Evolutionary conservation across 2,329 filamentous ascomycete genomes (phyloP).

Genomic region (Plenodomus lindquistii): DNA sequence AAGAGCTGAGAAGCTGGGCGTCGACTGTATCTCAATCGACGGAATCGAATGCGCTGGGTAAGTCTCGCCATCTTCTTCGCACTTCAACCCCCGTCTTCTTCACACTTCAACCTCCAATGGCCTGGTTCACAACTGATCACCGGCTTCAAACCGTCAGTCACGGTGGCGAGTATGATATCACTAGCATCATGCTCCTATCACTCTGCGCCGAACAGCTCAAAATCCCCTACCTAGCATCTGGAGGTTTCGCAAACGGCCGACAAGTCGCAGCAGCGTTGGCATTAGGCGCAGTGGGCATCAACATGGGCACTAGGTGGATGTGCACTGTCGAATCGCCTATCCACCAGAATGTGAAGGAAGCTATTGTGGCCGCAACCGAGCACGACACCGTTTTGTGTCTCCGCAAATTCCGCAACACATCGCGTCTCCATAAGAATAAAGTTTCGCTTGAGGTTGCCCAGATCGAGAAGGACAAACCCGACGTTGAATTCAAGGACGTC

Average conservation of each 20-base stretch:
- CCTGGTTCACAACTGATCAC: no score
- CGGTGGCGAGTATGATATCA: constrained; percentile 58
- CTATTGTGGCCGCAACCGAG: constrained; percentile 29
- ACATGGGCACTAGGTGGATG: constrained; percentile 38
- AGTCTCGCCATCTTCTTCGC: no score
- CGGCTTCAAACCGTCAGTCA: no score
- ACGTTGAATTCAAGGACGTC: constrained; percentile 32
- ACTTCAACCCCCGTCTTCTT: no score
- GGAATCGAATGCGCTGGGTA: constrained; percentile 36
- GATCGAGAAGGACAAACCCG: constrained; percentile 31
- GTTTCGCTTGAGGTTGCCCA: constrained; percentile 26
- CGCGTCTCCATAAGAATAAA: constrained; percentile 31
- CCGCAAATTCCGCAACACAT: constrained; percentile 32
- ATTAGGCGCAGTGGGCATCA: constrained; percentile 29
- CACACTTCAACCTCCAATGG: no score
- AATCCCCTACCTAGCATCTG: constrained; percentile 32
- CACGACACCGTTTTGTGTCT: constrained; percentile 31
- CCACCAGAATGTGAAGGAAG: constrained; percentile 30
- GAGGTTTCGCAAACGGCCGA: constrained; percentile 32
- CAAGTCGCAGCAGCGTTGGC: constrained; percentile 31
- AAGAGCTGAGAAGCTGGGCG: constrained; percentile 21
- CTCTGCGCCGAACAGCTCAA: constrained; percentile 30
- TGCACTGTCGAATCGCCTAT: constrained; percentile 31
- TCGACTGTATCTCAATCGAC: constrained; percentile 32
- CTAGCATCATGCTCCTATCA: constrained; percentile 52